Evolutionary conservation across 75 land plant species (phyloP), one percentile per base, ranked within the genome.

Genomic region (Adiantum capillusveneris): DNA sequence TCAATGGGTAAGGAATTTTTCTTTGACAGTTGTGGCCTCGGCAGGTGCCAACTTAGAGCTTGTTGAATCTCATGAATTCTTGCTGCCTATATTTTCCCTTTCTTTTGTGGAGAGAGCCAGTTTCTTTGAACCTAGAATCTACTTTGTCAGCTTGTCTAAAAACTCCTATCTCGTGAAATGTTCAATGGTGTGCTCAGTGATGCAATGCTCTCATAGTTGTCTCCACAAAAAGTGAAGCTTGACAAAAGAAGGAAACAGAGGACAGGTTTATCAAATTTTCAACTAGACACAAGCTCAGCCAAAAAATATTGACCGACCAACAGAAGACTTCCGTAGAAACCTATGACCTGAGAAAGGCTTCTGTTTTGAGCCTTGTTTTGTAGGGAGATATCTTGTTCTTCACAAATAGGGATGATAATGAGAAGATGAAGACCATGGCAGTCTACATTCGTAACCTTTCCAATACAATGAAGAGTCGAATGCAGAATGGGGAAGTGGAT

Each of bases 1-100:
- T 53, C 82, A 78, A 39, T 95, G 99, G 97, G 99, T 95, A 39
- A 73, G 99, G 56, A 80, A 81, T 63, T 78, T 88, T 44, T 93
- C 79, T 48, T 81, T 84, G 21, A 68, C 74, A n/a, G 84, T 95
- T 59, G 81, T 90, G 66, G 75, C 97, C 2, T 79, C 93, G 31
- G 80, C 79, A 53, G 80, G 97, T 76, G 85, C 81, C 41, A 84
- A 71, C 39, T 68, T 95, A 42, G 91, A 84, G 60, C 72, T 81
- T 44, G 88, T 84, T 1, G 92, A 95, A 68, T 84, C 99, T 11
- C 76, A 80, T 73, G 97, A 89, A 34, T 87, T 72, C 60, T 76
- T 95, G 48, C 75, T 77, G 18, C 97, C 97, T 19, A 70, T 90
- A 57, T 66, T 95, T 21, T 68, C 65, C 1, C 91, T 97, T 41